phyloP scores from a whole-genome alignment of 192 early-diverging fungal species.

The Chytriomyces hyalinus region DNA sequence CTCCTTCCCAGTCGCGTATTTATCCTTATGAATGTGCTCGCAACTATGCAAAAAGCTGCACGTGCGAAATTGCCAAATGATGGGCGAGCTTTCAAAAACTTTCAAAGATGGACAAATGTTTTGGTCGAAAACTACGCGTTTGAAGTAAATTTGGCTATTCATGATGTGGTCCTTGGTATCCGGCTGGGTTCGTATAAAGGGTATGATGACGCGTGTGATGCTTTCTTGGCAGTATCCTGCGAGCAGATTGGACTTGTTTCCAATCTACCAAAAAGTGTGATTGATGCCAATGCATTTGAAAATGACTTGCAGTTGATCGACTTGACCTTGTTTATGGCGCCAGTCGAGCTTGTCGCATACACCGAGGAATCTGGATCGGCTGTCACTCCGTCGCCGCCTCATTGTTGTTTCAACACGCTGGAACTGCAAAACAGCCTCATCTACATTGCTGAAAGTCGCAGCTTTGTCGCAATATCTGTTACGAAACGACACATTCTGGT shows the following conservation, averaged over 20 bases:
- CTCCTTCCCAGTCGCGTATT: conserved; percentile 21
- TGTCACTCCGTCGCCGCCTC: background rate
- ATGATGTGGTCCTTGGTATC: conserved; percentile 10
- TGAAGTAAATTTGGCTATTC: conserved; percentile 8
- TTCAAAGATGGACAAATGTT: conserved; percentile 21
- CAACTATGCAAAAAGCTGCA: background rate
- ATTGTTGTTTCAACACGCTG: background rate
- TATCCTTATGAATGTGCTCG: background rate
- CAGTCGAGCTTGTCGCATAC: conserved; percentile 4
- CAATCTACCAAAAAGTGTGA: background rate
- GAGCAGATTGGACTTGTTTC: background rate
- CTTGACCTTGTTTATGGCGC: conserved; percentile 19
- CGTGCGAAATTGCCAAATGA: background rate
- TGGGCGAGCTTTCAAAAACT: background rate
- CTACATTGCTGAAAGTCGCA: conserved; percentile 18
- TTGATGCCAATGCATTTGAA: background rate
- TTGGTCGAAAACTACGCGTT: background rate
- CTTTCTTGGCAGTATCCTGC: conserved; percentile 6
- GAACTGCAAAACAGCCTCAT: background rate
- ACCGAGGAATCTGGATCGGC: background rate
- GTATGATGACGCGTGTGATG: conserved; percentile 13
- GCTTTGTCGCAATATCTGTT: background rate
- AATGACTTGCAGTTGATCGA: conserved; percentile 16
- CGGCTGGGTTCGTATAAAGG: conserved; percentile 21
- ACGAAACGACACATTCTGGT: background rate